Evolutionary conservation across 2,329 filamentous ascomycete species (phyloP).

Genomic region (Aspergillus pseudotamarii): DNA sequence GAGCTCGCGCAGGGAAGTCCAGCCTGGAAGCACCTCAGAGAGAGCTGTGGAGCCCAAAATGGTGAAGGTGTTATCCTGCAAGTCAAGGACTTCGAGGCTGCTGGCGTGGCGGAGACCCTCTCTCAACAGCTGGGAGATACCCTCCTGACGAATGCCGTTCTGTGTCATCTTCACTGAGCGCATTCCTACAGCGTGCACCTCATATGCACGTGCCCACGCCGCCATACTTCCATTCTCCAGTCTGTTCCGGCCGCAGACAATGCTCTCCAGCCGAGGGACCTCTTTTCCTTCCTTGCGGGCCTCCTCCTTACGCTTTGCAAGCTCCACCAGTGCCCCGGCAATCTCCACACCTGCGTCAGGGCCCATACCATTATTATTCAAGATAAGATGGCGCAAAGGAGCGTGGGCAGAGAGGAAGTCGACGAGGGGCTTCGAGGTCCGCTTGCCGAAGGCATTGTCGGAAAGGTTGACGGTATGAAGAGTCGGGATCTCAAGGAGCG

Average conservation of each 20-base stretch:
- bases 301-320: slow-evolving; percentile 81
- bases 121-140: slow-evolving; percentile 78
- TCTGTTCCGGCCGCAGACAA: slow-evolving; percentile 94
- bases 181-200: slow-evolving; percentile 75
- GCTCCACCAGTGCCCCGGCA: slow-evolving; percentile 79
- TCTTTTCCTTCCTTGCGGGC: slow-evolving; percentile 64
- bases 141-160: slow-evolving; percentile 94
- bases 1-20: slow-evolving; percentile 77
- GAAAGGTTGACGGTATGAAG: slow-evolving; percentile 93
- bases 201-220: slow-evolving; percentile 87
- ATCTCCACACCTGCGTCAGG: slow-evolving; percentile 87
- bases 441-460: slow-evolving; percentile 97
- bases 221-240: slow-evolving; percentile 96
- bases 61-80: slow-evolving; percentile 98
- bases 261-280: slow-evolving; percentile 87
- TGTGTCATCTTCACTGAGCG: slow-evolving; percentile 95
- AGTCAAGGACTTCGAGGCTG: slow-evolving; percentile 74
- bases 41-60: slow-evolving; percentile 76
- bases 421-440: slow-evolving; percentile 89
- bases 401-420: slow-evolving; percentile 87
- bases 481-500: slow-evolving; percentile 81
- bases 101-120: slow-evolving; percentile 74
- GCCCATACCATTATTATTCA: slow-evolving; percentile 98
- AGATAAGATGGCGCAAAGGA: slow-evolving; percentile 88
- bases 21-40: slow-evolving; percentile 71